Evolutionary conservation across 179 eudicot species (phyloP), one percentile per base, ranked within the genome.

Genomic region (Monotropa hypopitys): DNA sequence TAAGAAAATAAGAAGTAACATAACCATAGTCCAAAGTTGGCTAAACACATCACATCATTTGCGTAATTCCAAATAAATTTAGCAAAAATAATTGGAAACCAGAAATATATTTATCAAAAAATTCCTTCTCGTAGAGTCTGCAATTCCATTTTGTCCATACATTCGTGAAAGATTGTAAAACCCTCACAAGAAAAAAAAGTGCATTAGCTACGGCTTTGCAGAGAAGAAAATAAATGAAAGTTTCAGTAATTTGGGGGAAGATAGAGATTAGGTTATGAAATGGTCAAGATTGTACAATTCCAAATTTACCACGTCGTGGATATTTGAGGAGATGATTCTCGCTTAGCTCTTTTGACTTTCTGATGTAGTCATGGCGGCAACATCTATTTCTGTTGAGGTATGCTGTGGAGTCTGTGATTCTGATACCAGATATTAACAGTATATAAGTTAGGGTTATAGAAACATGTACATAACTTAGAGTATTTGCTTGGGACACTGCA

Each of bases 391-490:
- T 47, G 81, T 77, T 61, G 86, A 75, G 35, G 81, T 74, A 43
- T 74, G 79, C 26, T 72, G 83, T 57, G 79, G 79, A 43, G 65
- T 75, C 73, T 51, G 77, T 79, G 82, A 82, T 81, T 81, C 87
- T 84, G 87, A 67, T 21, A 62, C 74, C 59, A 75, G 13, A 67
- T 20, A 32, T 66, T 21, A 45, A n/a, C n/a, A n/a, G n/a, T n/a
- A n/a, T n/a, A n/a, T n/a, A n/a, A n/a, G n/a, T n/a, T n/a, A n/a
- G n/a, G n/a, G n/a, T n/a, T n/a, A n/a, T n/a, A n/a, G n/a, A n/a
- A n/a, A n/a, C n/a, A n/a, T n/a, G n/a, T n/a, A n/a, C n/a, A n/a
- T n/a, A n/a, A n/a, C n/a, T n/a, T n/a, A n/a, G n/a, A n/a, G n/a
- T n/a, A n/a, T n/a, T n/a, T n/a, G n/a, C n/a, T n/a, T n/a, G n/a